Evolutionary conservation across 768 basidiomycete genomes (phyloP).

Genomic region (Rhizopogon rudus): DNA sequence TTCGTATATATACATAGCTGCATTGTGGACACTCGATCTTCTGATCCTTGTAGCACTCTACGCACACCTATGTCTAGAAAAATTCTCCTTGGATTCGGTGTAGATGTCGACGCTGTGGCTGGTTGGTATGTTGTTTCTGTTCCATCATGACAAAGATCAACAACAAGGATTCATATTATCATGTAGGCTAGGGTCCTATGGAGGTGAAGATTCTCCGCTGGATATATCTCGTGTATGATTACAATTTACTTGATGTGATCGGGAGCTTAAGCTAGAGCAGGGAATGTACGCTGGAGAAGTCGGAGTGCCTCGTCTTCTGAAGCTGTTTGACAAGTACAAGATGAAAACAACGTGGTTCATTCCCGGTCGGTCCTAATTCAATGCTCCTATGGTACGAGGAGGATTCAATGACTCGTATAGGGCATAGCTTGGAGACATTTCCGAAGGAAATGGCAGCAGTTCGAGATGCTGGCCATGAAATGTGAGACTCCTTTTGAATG

Average conservation of each 20-base stretch:
- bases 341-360: constrained; percentile 74
- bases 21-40: background rate
- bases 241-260: background rate
- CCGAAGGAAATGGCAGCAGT: constrained; percentile 65
- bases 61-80: constrained; percentile 42
- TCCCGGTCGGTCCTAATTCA: constrained; percentile 39
- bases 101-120: constrained; percentile 74
- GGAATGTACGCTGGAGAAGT: constrained; percentile 78
- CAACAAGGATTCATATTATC: background rate
- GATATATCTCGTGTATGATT: constrained; percentile 56
- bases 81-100: constrained; percentile 57
- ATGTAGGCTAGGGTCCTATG: constrained; percentile 64
- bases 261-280: constrained; percentile 13
- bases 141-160: background rate
- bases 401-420: constrained; percentile 21
- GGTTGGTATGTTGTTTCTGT: constrained; percentile 48
- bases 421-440: constrained; percentile 73
- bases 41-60: background rate
- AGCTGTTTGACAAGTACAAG: constrained; percentile 66
- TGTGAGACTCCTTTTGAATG: constrained; percentile 30
- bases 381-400: background rate
- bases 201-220: constrained; percentile 65
- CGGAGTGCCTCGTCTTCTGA: constrained; percentile 61
- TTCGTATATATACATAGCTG: background rate
- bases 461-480: constrained; percentile 69